These are phyloP conservation scores for Williopsis jadinii DNA, from an alignment of 1,139 yeast genomes.

Conservation along the genomic window DNA sequence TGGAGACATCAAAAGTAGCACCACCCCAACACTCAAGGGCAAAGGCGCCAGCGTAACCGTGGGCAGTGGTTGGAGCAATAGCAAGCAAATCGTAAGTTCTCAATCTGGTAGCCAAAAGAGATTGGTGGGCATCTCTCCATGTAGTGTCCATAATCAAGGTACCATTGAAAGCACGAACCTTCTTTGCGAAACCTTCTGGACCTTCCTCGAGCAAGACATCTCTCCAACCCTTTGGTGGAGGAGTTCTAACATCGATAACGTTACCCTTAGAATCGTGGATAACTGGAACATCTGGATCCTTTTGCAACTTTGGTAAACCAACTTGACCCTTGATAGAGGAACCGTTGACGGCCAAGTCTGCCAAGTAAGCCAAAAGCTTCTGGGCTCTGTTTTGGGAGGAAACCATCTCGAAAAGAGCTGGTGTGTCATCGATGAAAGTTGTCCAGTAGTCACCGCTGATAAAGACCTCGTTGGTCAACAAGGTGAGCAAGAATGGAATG, in stretches of 20 bases:
- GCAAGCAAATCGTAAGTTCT: conserved; percentile 87
- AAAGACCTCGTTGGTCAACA: conserved; percentile 87
- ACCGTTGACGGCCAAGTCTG: conserved; percentile 92
- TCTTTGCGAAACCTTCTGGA: conserved; percentile 81
- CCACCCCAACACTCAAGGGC: conserved; percentile 99
- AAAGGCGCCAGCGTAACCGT: conserved; percentile 85
- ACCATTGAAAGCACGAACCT: conserved; percentile 79
- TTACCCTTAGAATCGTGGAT: conserved; percentile 53
- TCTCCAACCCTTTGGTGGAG: conserved; percentile 84
- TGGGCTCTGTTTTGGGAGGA: conserved; percentile 95
- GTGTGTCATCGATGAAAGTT: conserved; percentile 97
- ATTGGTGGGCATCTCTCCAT: conserved; percentile 99
- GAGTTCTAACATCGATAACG: conserved; percentile 48
- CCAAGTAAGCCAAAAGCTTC: conserved; percentile 81
- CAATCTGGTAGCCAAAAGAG: conserved; percentile 94
- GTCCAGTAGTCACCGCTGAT: conserved; percentile 93
- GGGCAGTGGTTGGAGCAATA: conserved; percentile 91
- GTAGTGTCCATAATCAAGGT: conserved; percentile 95
- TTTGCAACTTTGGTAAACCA: conserved; percentile 76
- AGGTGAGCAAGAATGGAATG: conserved; percentile 91
- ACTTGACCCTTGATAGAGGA: conserved; percentile 92
- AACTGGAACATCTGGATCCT: conserved; percentile 70
- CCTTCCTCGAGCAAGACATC: conserved; percentile 77
- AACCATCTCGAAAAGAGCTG: conserved; percentile 90
- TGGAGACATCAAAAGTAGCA: conserved; percentile 97